Percentiles rank a stretch among this genome's conserved stretches.
phyloP scores from a whole-genome alignment of 2,329 filamentous ascomycete species.

The Penicillium corylophilum region DNA sequence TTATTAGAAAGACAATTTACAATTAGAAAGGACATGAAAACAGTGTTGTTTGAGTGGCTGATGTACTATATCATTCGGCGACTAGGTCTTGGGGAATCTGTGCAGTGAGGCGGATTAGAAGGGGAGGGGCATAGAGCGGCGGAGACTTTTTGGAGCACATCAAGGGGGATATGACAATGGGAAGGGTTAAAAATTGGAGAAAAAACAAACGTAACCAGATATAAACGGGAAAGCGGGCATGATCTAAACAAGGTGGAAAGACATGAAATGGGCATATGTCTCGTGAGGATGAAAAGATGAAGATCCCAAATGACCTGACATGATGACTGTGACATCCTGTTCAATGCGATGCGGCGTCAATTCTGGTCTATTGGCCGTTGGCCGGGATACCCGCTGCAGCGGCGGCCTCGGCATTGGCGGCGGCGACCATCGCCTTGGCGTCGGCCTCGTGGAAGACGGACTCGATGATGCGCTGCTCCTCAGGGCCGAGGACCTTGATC shows the following conservation, averaged over 20 bases:
- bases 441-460: slow-evolving; percentile 72
- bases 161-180: slow-evolving; percentile 21
- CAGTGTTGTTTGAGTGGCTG: slow-evolving; percentile 18
- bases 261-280: slow-evolving; percentile 32
- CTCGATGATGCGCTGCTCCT: slow-evolving; percentile 80
- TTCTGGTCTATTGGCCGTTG: slow-evolving; percentile 34
- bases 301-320: slow-evolving; percentile 6
- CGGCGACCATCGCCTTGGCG: slow-evolving; percentile 47
- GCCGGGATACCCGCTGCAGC: slow-evolving; percentile 34
- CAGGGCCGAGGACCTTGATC: slow-evolving; percentile 72
- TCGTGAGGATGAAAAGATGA: slow-evolving; percentile 22
- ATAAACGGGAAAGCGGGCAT: slow-evolving; percentile 25
- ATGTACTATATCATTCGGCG: slow-evolving; percentile 24
- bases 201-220: slow-evolving; percentile 17
- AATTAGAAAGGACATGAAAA: slow-evolving; percentile 4
- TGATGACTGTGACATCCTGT: slow-evolving; percentile 4
- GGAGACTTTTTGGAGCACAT: slow-evolving; percentile 27
- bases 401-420: slow-evolving; percentile 39
- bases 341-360: not conserved
- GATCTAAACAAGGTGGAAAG: slow-evolving; percentile 25
- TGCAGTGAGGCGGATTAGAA: slow-evolving; percentile 25
- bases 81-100: slow-evolving; percentile 28
- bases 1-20: not conserved
- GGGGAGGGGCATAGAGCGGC: slow-evolving; percentile 1
- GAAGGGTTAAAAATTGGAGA: slow-evolving; percentile 10